Conservation (phyloP, 495 filamentous ascomycete genomes). For the Pyronema omphalodes region DNA sequence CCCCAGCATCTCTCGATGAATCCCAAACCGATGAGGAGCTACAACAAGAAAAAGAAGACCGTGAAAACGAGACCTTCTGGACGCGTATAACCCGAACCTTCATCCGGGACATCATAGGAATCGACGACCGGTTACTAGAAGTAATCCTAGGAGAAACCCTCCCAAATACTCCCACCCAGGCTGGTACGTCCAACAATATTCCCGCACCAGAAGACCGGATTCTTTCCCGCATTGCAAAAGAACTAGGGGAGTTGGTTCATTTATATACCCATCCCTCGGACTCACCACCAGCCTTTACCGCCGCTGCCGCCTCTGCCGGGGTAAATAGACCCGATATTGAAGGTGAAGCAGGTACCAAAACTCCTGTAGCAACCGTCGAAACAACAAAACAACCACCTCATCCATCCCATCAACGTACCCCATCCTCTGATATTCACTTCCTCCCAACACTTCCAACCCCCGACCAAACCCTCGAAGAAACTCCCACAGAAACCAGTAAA, state of each 20-base stretch:
- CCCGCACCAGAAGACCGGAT: constrained; percentile 41
- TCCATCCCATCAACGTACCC: neutral
- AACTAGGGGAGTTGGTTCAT: constrained; percentile 66
- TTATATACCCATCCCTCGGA: constrained; percentile 41
- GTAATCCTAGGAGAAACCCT: constrained; percentile 77
- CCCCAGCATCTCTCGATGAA: constrained; percentile 25
- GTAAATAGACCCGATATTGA: neutral
- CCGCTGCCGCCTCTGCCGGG: constrained; percentile 17
- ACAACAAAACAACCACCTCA: neutral
- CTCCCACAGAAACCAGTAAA: constrained; percentile 1
- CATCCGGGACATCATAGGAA: constrained; percentile 74
- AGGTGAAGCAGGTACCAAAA: neutral
- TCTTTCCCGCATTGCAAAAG: constrained; percentile 64
- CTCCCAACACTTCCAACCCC: constrained; percentile 15
- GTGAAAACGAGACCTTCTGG: constrained; percentile 46
- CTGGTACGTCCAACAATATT: constrained; percentile 27
- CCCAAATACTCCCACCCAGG: constrained; percentile 22
- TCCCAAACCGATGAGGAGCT: constrained; percentile 26
- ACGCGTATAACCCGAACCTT: constrained; percentile 65
- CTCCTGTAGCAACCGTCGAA: neutral
- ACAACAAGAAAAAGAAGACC: constrained; percentile 24
- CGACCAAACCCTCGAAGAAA: constrained; percentile 24
- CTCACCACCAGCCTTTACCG: constrained; percentile 19
- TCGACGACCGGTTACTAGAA: constrained; percentile 67
- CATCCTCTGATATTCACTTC: constrained; percentile 15